Conservation (phyloP, 1,284 basidiomycete species). For the Rhodotorula sp. region DNA sequence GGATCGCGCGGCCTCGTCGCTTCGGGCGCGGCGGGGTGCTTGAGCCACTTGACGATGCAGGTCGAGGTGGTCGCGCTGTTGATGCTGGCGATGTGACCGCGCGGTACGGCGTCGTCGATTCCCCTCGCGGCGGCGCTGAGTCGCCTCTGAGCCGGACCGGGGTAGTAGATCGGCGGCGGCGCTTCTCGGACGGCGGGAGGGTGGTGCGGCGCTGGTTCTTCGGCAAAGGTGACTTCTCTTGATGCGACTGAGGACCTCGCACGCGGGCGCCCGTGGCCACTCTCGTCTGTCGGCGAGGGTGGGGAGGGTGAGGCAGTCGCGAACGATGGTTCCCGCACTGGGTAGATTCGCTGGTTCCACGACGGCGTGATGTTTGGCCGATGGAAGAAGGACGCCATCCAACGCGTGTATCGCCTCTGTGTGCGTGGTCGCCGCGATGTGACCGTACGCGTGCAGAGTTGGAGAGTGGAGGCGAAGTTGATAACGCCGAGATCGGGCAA, state of each 20-base stretch:
- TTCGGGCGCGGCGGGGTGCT: constrained; percentile 23
- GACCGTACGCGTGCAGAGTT: neutral
- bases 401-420: no score
- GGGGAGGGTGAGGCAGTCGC: neutral
- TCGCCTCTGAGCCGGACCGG: neutral
- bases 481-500: neutral
- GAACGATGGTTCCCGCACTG: constrained; percentile 28
- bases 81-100: constrained; percentile 18
- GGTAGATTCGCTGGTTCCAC: constrained; percentile 37
- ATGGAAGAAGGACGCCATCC: constrained; percentile 26
- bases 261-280: neutral
- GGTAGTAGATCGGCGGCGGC: constrained; percentile 9
- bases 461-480: neutral
- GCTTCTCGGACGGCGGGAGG: neutral
- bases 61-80: constrained; percentile 22
- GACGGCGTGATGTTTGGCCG: constrained; percentile 12
- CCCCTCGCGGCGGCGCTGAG: neutral
- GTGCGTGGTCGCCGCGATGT: neutral
- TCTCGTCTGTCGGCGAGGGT: neutral
- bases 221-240: neutral
- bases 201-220: neutral
- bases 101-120: constrained; percentile 4
- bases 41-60: constrained; percentile 14
- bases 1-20: neutral
- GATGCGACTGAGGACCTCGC: neutral